Evolutionary conservation across 495 filamentous ascomycete species (phyloP).

Genomic region (Echria macrotheca): DNA sequence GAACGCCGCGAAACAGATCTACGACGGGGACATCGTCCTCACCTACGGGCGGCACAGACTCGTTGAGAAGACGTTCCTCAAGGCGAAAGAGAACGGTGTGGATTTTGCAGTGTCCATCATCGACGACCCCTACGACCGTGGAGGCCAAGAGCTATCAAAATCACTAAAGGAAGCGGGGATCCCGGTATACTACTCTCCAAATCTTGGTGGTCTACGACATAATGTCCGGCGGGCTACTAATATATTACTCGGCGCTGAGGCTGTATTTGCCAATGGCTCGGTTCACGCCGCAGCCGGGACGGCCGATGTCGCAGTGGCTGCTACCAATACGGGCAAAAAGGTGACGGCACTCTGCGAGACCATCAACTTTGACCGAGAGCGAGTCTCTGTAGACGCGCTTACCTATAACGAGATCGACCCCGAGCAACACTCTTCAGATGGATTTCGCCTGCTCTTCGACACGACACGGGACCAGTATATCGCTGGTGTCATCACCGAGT

Average conservation of each 20-base stretch:
- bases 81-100: slow-evolving; percentile 54
- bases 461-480: slow-evolving; percentile 88
- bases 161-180: slow-evolving; percentile 63
- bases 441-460: slow-evolving; percentile 87
- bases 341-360: slow-evolving; percentile 92
- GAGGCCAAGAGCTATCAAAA: slow-evolving; percentile 66
- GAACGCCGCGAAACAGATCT: slow-evolving; percentile 64
- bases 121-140: slow-evolving; percentile 73
- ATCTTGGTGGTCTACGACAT: slow-evolving; percentile 64
- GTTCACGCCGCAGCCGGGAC: slow-evolving; percentile 85
- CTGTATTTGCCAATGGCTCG: slow-evolving; percentile 84
- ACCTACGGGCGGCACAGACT: slow-evolving; percentile 87
- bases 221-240: slow-evolving; percentile 69
- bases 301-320: slow-evolving; percentile 81
- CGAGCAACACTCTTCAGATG: slow-evolving; percentile 45
- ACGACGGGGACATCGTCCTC: slow-evolving; percentile 73
- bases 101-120: slow-evolving; percentile 79
- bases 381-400: slow-evolving; percentile 83
- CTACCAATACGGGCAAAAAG: slow-evolving; percentile 64
- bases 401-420: slow-evolving; percentile 87
- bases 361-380: slow-evolving; percentile 84
- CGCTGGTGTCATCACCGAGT: slow-evolving; percentile 84
- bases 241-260: slow-evolving; percentile 82
- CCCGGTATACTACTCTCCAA: slow-evolving; percentile 70
- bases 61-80: slow-evolving; percentile 69